A percentile compares a stretch with the other conserved stretches of the same genome.
Conservation (phyloP, 768 basidiomycete genomes). For the Scleroderma citrinum region DNA sequence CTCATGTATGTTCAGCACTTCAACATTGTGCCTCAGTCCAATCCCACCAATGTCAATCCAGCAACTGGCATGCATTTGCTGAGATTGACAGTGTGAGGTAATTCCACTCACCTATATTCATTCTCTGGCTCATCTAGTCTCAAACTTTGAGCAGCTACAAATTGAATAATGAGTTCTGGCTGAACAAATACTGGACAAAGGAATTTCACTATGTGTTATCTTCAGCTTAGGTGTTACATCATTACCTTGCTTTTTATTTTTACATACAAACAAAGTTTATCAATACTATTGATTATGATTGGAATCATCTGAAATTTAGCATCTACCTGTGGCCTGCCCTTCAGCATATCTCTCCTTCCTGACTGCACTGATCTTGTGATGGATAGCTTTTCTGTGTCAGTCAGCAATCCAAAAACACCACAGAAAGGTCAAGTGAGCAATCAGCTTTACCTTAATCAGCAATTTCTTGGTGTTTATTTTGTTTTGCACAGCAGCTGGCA, state of each 20-base stretch:
- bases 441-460: background rate
- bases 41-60: slow-evolving; percentile 6
- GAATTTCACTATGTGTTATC: slow-evolving; percentile 17
- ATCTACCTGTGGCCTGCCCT: too few species aligned
- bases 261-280: too few species aligned
- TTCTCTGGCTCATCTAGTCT: slow-evolving; percentile 21
- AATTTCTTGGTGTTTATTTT: background rate
- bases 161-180: slow-evolving; percentile 17
- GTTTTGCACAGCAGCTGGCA: background rate
- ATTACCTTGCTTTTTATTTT: background rate
- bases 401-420: background rate
- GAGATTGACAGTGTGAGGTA: slow-evolving; percentile 17
- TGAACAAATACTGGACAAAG: slow-evolving; percentile 32
- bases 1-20: slow-evolving; percentile 23
- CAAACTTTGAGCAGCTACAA: slow-evolving; percentile 23
- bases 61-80: slow-evolving; percentile 20
- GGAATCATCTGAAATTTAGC: too few species aligned
- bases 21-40: slow-evolving; percentile 20
- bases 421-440: background rate
- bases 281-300: too few species aligned
- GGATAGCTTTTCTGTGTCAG: background rate
- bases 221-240: background rate
- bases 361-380: background rate
- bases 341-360: background rate
- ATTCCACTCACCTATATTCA: slow-evolving; percentile 19